Conservation (phyloP, 129 eudicot genomes). For the Solidago caesia region DNA sequence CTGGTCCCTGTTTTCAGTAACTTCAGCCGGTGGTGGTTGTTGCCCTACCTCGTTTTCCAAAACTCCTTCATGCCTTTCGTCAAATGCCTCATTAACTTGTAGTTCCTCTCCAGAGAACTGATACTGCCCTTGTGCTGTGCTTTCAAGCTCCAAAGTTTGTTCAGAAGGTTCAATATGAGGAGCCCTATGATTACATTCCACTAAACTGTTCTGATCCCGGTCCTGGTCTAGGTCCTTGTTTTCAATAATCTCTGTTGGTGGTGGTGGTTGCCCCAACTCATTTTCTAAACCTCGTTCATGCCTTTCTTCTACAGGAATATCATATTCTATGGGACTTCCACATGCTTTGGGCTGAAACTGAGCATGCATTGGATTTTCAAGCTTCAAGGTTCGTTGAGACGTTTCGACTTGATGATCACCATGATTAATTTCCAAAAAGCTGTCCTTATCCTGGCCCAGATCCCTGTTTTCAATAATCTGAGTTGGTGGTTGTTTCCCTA, state of each 20-base stretch:
- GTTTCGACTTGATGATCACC: too few species aligned
- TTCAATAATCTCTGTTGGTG: slow-evolving; percentile 10
- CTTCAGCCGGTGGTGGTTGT: background rate
- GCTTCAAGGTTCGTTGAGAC: slow-evolving; percentile 16
- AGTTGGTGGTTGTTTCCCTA: slow-evolving; percentile 13
- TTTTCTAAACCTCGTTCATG: slow-evolving; percentile 6
- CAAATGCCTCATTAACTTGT: slow-evolving; percentile 33
- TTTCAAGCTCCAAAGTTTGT: slow-evolving; percentile 23
- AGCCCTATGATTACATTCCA: too few species aligned
- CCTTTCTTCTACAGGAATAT: slow-evolving; percentile 18
- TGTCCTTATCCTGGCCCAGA: too few species aligned
- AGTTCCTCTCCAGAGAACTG: slow-evolving; percentile 26
- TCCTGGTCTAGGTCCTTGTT: background rate
- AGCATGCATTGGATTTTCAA: slow-evolving; percentile 8
- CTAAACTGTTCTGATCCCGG: too few species aligned
- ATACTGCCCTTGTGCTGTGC: slow-evolving; percentile 17
- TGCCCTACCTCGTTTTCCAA: background rate
- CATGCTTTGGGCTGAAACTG: slow-evolving; percentile 14
- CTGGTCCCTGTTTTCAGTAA: slow-evolving; percentile 12
- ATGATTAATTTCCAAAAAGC: too few species aligned
- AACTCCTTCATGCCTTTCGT: background rate
- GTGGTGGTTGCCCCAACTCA: slow-evolving; percentile 5
- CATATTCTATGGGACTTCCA: slow-evolving; percentile 25
- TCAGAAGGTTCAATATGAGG: background rate
- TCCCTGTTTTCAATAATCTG: slow-evolving; percentile 9